Evolutionary conservation across 2,329 filamentous ascomycete species (phyloP).

Genomic region (Xylaria polymorpha): DNA sequence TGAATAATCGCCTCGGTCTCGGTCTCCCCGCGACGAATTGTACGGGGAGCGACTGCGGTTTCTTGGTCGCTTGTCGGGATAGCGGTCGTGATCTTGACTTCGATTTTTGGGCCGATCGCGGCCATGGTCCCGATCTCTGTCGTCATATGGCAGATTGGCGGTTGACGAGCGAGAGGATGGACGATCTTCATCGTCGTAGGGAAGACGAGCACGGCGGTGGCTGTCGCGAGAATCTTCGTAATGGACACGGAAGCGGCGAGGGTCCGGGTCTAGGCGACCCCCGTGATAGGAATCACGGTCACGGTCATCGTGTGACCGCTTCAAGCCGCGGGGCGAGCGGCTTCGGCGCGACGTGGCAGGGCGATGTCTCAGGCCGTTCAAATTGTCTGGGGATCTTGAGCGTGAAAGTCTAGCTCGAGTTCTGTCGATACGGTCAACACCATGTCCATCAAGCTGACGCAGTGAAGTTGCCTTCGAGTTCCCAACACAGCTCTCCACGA

Average conservation of each 20-base stretch:
- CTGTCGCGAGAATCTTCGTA: slow-evolving; percentile 68
- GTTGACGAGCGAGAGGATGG: slow-evolving; percentile 56
- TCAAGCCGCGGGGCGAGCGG: slow-evolving; percentile 73
- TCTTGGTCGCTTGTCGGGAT: slow-evolving; percentile 65
- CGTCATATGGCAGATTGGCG: slow-evolving; percentile 59
- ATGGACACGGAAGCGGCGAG: slow-evolving; percentile 69
- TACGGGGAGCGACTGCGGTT: slow-evolving; percentile 54
- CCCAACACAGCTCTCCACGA: slow-evolving; percentile 76
- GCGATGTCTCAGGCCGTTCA: slow-evolving; percentile 54
- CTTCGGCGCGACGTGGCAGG: slow-evolving; percentile 61
- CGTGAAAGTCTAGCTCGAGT: slow-evolving; percentile 69
- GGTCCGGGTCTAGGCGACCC: slow-evolving; percentile 62
- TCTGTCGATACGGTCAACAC: slow-evolving; percentile 95
- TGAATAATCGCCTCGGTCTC: slow-evolving; percentile 41
- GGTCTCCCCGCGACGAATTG: slow-evolving; percentile 44
- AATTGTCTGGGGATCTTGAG: slow-evolving; percentile 65
- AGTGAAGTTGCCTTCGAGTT: slow-evolving; percentile 88
- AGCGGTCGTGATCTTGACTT: slow-evolving; percentile 63
- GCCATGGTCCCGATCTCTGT: slow-evolving; percentile 60
- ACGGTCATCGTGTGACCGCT: slow-evolving; percentile 73
- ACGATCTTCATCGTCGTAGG: slow-evolving; percentile 69
- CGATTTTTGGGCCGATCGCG: slow-evolving; percentile 50
- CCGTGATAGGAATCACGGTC: slow-evolving; percentile 63
- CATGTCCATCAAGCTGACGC: slow-evolving; percentile 78
- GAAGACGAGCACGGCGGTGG: slow-evolving; percentile 59